Evolutionary conservation across 306 rosid genomes (phyloP).

Genomic region (Hippophae tibetana): DNA sequence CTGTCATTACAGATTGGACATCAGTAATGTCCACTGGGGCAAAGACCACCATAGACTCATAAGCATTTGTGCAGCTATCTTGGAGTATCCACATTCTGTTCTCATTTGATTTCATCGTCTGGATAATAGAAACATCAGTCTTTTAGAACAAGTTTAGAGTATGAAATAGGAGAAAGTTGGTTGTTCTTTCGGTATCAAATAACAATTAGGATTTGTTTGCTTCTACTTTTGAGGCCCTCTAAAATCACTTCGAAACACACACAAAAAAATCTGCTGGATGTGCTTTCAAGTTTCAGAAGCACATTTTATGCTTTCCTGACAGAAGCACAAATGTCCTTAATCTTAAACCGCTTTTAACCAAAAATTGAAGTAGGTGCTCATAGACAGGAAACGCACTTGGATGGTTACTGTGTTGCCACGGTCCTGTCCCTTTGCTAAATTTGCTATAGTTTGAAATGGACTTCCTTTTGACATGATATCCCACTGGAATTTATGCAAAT

Average conservation of each 20-base stretch:
- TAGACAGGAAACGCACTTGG: slow-evolving; percentile 45
- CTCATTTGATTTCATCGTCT: slow-evolving; percentile 68
- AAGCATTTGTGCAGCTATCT: slow-evolving; percentile 80
- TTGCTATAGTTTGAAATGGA: slow-evolving; percentile 61
- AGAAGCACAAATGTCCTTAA: too few species aligned
- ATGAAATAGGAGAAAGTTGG: neutral
- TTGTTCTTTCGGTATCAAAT: neutral
- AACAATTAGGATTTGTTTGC: too few species aligned
- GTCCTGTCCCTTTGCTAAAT: slow-evolving; percentile 89
- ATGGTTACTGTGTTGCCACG: slow-evolving; percentile 84
- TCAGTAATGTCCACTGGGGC: slow-evolving; percentile 69
- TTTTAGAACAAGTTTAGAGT: slow-evolving; percentile 9
- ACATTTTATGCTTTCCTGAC: too few species aligned
- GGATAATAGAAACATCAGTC: slow-evolving; percentile 12
- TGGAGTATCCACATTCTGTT: slow-evolving; percentile 77
- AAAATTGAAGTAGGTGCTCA: neutral
- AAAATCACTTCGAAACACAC: too few species aligned
- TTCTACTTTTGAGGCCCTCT: too few species aligned
- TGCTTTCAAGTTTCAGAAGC: too few species aligned
- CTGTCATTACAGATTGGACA: slow-evolving; percentile 84
- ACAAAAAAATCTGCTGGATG: too few species aligned
- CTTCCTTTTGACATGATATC: slow-evolving; percentile 73
- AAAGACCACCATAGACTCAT: slow-evolving; percentile 82
- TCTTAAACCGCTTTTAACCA: too few species aligned
- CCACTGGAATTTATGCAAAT: slow-evolving; percentile 49